Base-by-base conservation (phyloP, 2,329 filamentous ascomycete genomes). In the Keithomyces neogunnii region DNA sequence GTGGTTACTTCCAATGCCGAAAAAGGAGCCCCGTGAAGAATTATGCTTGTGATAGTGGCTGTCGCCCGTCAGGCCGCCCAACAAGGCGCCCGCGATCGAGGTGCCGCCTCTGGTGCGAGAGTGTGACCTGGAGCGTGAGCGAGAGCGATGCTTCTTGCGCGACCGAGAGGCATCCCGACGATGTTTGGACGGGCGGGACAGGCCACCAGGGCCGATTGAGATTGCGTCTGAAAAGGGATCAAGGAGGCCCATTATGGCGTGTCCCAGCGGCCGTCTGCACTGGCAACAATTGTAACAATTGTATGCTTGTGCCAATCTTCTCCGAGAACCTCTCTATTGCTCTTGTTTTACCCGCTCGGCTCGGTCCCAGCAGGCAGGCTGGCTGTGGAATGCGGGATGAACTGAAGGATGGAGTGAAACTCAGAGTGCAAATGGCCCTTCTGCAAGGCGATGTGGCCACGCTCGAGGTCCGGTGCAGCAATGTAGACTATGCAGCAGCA, bases 1-100 rank as follows among this genome's bases (percentile, higher is more conserved):
- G 52, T 61, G 61, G 54, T 73, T 73, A 50, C 19, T 19, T 19
- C 72, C 71, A 45, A 74, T 60, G 43, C 73, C 68, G 55, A 76
- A 77, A 60, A 80, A 73, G 49, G 72, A 74, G 33, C 68, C 65
- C 30, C 68, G 62, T n/a, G 69, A 72, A 43, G 67, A 61, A 59
- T 70, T 73, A 62, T 71, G 62, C 60, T 67, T 67, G 57, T 63
- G 58, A 54, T 71, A 62, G 50, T 68, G 63, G 52, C 67, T 63
- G 29, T 61, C 59, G 51, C 60, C 49, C n/a, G 48, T 49, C 7
- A 54, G 60, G 45, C 59, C 59, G 54, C 63, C 63, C 52, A 69
- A 65, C 46, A 67, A 56, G 30, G 66, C 66, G 51, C 61, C 63
- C 53, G 60, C 59, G 47, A 65, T 57, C 49, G 66, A 70, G 48